Conservation (phyloP, 2,329 filamentous ascomycete genomes). For the Monilinia vaccinii-corymbosi region DNA sequence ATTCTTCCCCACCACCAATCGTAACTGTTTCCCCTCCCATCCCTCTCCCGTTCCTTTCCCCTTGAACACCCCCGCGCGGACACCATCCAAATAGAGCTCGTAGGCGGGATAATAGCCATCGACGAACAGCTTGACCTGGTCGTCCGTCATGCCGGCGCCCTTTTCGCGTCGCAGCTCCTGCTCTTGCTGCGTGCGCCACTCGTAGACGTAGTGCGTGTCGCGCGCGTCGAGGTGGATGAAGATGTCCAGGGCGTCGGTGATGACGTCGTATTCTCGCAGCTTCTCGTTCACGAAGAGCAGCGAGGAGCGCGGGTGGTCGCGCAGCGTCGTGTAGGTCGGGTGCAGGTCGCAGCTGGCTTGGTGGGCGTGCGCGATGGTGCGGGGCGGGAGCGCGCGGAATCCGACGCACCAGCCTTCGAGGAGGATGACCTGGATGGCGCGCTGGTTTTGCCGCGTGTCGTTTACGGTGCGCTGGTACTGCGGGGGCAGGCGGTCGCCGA, state of each 20-base stretch:
- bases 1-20: conserved; percentile 40
- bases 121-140: conserved; percentile 56
- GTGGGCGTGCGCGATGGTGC: conserved; percentile 38
- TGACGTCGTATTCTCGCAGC: conserved; percentile 46
- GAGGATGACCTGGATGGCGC: conserved; percentile 42
- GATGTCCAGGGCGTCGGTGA: conserved; percentile 51
- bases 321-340: conserved; percentile 28
- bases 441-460: conserved; percentile 14
- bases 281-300: conserved; percentile 50
- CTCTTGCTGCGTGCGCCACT: conserved; percentile 60
- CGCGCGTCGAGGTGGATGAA: conserved; percentile 58
- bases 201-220: conserved; percentile 53
- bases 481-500: conserved; percentile 49
- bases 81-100: conserved; percentile 42
- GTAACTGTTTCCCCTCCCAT: conserved; percentile 38
- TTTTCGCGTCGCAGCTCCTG: conserved; percentile 44
- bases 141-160: conserved; percentile 55
- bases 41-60: conserved; percentile 12
- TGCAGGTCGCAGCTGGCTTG: conserved; percentile 12
- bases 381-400: conserved; percentile 46
- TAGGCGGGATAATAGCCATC: conserved; percentile 49
- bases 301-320: conserved; percentile 45
- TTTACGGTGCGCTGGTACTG: conserved; percentile 45
- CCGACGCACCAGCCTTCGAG: conserved; percentile 70
- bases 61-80: conserved; percentile 40